Percentiles rank a stretch among this genome's conserved stretches.
These are phyloP conservation scores for Colletotrichum abscissum DNA, from an alignment of 2,329 filamentous ascomycete genomes.

Conservation along the genomic window DNA sequence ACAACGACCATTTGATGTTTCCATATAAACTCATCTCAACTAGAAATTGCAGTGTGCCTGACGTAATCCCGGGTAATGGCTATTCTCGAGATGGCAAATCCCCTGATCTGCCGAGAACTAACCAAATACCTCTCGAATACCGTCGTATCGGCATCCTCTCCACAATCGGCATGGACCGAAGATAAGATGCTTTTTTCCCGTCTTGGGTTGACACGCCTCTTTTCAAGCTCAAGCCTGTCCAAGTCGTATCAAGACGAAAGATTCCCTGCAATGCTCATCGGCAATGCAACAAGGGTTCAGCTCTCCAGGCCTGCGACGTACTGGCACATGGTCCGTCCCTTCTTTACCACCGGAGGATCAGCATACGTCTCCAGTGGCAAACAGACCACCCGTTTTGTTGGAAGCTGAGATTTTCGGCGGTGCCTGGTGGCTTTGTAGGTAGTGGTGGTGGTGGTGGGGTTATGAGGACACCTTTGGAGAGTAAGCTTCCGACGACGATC, in stretches of 20 bases:
- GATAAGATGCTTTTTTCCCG: neutral
- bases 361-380: constrained; percentile 21
- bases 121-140: neutral
- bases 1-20: constrained; percentile 3
- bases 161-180: neutral
- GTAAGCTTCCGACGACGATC: constrained; percentile 17
- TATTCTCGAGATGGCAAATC: neutral
- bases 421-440: neutral
- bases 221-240: neutral
- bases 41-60: neutral
- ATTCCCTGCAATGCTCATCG: neutral
- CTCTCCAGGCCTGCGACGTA: constrained; percentile 12
- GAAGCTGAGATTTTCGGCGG: constrained; percentile 9
- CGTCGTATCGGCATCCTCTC: constrained; percentile 1
- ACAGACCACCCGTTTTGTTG: constrained; percentile 24
- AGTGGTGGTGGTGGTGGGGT: too few relatives aligned
- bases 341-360: neutral
- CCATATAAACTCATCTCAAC: neutral
- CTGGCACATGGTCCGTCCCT: neutral
- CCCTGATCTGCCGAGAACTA: constrained; percentile 2
- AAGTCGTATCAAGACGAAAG: neutral
- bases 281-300: constrained; percentile 13
- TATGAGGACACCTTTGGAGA: neutral
- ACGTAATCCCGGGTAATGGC: neutral
- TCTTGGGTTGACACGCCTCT: neutral